Conservation (phyloP, 345 rosid genomes). For the Lepidium didymum region DNA sequence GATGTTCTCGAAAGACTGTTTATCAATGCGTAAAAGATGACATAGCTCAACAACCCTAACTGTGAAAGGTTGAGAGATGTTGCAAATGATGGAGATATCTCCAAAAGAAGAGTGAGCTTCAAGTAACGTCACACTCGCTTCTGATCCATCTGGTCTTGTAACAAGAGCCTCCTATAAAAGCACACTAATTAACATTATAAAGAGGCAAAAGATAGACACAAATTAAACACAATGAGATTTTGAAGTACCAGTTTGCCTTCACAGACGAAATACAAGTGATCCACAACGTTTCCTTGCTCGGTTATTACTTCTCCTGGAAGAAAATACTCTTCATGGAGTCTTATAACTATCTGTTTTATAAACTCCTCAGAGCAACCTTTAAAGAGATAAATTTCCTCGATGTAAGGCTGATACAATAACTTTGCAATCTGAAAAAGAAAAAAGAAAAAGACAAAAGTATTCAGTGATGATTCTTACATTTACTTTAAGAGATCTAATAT, state of each 20-base stretch:
- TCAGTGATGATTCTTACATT: not conserved
- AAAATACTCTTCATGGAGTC: constrained; percentile 92
- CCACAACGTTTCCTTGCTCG: constrained; percentile 87
- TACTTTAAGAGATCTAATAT: not conserved
- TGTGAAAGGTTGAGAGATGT: constrained; percentile 86
- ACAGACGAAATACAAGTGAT: constrained; percentile 89
- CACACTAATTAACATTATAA: not conserved
- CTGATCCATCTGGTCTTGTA: constrained; percentile 60
- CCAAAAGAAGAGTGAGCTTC: constrained; percentile 72
- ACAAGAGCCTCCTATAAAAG: constrained; percentile 58
- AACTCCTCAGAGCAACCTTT: constrained; percentile 78
- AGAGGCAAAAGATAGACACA: not conserved
- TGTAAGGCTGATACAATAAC: constrained; percentile 48
- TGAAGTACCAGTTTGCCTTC: constrained; percentile 71
- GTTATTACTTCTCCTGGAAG: constrained; percentile 93
- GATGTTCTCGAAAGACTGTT: constrained; percentile 74
- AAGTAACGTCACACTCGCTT: constrained; percentile 48
- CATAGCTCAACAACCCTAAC: constrained; percentile 70
- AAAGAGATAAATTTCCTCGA: constrained; percentile 55
- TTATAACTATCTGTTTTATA: constrained; percentile 71
- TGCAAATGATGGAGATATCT: constrained; percentile 83
- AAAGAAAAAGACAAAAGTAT: not conserved
- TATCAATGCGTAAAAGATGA: constrained; percentile 80
- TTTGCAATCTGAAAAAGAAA: constrained; percentile 53
- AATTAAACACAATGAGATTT: not conserved